Evolutionary conservation across 139 green algal genomes (phyloP), one percentile per base, ranked within the genome.

Genomic region (Chlamydomonas schloesseri): DNA sequence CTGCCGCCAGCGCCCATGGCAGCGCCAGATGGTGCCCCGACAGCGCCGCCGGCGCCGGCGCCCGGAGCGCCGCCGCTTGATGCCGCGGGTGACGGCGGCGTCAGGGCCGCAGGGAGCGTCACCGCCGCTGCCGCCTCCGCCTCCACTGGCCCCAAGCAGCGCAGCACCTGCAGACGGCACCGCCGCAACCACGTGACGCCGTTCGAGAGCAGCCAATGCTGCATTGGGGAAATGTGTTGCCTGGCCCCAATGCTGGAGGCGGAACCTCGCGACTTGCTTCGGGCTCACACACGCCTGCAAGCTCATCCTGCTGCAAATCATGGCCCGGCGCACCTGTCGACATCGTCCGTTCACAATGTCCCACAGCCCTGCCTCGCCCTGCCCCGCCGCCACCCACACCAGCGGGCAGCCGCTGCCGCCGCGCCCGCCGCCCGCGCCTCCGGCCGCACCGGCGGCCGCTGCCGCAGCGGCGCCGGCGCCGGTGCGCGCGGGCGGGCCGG

Each of bases 291-390:
- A n/a, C n/a, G n/a, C n/a, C n/a, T n/a, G n/a, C n/a, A n/a, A n/a
- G n/a, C n/a, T n/a, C n/a, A n/a, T n/a, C n/a, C 42, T 76, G n/a
- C n/a, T 10, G 31, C 14, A 14, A 20, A 3, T 50, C 62, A 10
- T 74, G 64, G 42, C 71, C 11, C 14, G n/a, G 37, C 62, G 33
- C 70, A 94, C 90, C 80, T 93, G 87, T 29, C 80, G 81, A 57
- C 92, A 94, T 0, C 37, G 34, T 26, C 90, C 88, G 58, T 60
- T 58, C 24, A 82, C 89, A 8, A 97, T 69, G 79, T 98, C 96
- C 96, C 96, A 98, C 57, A 96, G 87, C 57, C 93, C 94, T 29
- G 98, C 91, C 88, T 98, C 96, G 50, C 94, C 75, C 20, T 89
- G 67, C 1, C 94, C 96, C 17, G 95, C 91, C 2, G 94, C 93